Base-by-base conservation (phyloP, 768 basidiomycete species). In the button mushroom (Agaricus bisporus) region DNA sequence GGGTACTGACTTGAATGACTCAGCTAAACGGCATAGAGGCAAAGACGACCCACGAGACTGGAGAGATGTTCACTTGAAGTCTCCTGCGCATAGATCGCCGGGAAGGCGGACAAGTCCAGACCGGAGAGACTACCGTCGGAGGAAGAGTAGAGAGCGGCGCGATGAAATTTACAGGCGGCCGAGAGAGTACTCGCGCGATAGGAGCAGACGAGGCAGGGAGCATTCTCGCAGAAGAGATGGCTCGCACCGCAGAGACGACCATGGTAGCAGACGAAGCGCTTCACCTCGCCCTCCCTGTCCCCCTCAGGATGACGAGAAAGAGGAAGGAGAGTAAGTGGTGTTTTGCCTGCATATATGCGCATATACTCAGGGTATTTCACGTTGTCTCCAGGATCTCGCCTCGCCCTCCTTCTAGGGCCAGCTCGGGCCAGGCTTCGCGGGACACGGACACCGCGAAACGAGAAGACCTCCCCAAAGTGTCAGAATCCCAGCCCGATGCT, bases 261-360 rank as follows among this genome's bases (percentile, higher is more conserved):
- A 70, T 32, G 61, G 54, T 39, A 48, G 45, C 41, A 53, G 55
- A 50, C 60, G 59, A 12, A 64, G 65, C 29, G 64, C 58, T 57
- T 64, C 61, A 35, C 65, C 56, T 28, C 60, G 60, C 9, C 56
- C 53, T 22, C 53, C 62, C 55, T 49, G 59, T 41, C 39, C 54
- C 57, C 56, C 56, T 4, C 59, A 67, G 11, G 78, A 79, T 49
- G 80, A 81, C 11, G 89, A 91, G 59, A 86, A 70, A 66, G 89
- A 93, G 73, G 93, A 95, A 77, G 92, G 89, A 76, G 93, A 95
- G 91, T 95, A 71, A 88, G 93, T 93, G 61, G 74, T 67, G 66
- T 67, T 60, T 64, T 57, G 50, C 49, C 49, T 28, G 47, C 41
- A 14, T 46, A 55, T 53, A 44, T 35, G 36, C 52, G 42, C 15